Conservation (phyloP, 805 yeast genomes). For the Candida dajiaensis region DNA sequence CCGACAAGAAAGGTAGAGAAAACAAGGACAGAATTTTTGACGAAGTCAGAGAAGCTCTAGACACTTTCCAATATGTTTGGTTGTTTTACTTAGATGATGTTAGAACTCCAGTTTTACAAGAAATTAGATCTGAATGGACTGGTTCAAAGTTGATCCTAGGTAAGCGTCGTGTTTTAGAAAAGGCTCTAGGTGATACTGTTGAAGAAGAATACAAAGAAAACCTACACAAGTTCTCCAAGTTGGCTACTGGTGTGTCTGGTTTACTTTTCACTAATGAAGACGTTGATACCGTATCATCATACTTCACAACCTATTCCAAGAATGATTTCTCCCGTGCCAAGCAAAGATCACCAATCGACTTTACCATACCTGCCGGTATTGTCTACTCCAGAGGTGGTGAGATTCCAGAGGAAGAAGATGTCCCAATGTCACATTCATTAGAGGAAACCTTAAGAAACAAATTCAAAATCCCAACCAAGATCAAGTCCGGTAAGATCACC, state of each 20-base stretch:
- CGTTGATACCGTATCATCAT: slow-evolving; percentile 84
- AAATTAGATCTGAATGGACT: slow-evolving; percentile 85
- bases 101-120: slow-evolving; percentile 93
- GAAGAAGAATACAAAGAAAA: slow-evolving; percentile 90
- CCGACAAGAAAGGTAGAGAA: slow-evolving; percentile 92
- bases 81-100: slow-evolving; percentile 84
- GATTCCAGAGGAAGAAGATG: slow-evolving; percentile 83
- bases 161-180: slow-evolving; percentile 86
- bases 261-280: slow-evolving; percentile 84
- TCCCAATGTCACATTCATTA: slow-evolving; percentile 93
- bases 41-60: slow-evolving; percentile 79
- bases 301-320: slow-evolving; percentile 71
- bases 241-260: slow-evolving; percentile 77
- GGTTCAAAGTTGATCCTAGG: slow-evolving; percentile 90
- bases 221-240: slow-evolving; percentile 59
- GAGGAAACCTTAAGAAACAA: slow-evolving; percentile 89
- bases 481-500: slow-evolving; percentile 81
- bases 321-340: slow-evolving; percentile 90
- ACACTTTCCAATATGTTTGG: slow-evolving; percentile 74
- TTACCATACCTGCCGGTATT: slow-evolving; percentile 83
- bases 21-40: slow-evolving; percentile 89
- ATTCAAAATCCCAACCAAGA: slow-evolving; percentile 85
- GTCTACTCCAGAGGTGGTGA: slow-evolving; percentile 96
- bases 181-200: slow-evolving; percentile 82
- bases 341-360: slow-evolving; percentile 72